Percentiles rank a stretch among this genome's conserved stretches.
Conservation (phyloP, 257 asterid genomes). For the Lycium ferocissimum region DNA sequence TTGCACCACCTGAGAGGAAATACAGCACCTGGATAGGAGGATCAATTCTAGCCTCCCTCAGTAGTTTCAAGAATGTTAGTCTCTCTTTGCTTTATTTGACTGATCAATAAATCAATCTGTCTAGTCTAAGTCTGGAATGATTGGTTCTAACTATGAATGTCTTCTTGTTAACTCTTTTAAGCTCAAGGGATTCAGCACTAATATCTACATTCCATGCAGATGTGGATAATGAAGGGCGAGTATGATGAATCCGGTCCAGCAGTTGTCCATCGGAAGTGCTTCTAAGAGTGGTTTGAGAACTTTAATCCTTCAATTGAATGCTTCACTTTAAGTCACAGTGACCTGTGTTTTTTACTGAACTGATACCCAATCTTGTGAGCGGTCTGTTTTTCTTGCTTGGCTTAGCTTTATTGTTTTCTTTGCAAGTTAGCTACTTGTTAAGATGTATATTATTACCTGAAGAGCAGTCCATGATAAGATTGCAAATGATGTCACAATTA, state of each 20-base stretch:
- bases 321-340: neutral
- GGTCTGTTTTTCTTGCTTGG: neutral
- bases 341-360: neutral
- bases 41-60: conserved; percentile 19
- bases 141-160: neutral
- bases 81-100: neutral
- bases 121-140: neutral
- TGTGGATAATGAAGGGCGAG: neutral
- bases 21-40: neutral
- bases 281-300: neutral
- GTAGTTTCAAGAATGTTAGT: conserved; percentile 25
- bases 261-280: neutral
- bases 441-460: too few species aligned
- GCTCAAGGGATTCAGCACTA: neutral
- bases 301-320: neutral
- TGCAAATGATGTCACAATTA: too few species aligned
- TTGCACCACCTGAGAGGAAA: conserved; percentile 1
- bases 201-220: neutral
- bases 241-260: conserved; percentile 21
- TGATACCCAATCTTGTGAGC: neutral
- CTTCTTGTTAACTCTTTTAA: neutral
- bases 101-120: neutral
- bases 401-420: too few species aligned
- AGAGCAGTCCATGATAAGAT: too few species aligned
- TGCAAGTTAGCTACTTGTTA: too few species aligned